These are phyloP conservation scores for Tuber indicum DNA, from an alignment of 495 filamentous ascomycete genomes.

Conservation along the genomic window DNA sequence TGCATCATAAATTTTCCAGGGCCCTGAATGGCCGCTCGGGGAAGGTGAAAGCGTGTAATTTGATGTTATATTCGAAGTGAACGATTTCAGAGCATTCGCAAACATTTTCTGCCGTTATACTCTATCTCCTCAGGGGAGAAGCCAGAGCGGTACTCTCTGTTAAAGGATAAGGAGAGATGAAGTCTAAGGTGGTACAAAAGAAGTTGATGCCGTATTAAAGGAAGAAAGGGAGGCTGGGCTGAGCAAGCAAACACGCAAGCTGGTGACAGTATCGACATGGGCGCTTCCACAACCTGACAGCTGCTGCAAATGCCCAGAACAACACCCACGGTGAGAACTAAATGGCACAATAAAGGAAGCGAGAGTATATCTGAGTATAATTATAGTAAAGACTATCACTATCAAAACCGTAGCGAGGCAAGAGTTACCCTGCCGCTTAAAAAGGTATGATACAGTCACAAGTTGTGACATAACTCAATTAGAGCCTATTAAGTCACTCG, in stretches of 20 bases:
- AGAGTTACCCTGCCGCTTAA: not conserved
- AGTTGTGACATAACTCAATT: too few relatives aligned
- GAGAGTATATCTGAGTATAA: not conserved
- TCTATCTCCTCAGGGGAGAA: not conserved
- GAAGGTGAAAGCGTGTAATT: constrained; percentile 75
- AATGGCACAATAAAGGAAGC: not conserved
- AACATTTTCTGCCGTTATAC: constrained; percentile 56
- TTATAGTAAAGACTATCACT: not conserved
- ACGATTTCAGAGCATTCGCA: constrained; percentile 81
- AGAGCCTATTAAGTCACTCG: too few relatives aligned
- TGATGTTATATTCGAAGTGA: constrained; percentile 80
- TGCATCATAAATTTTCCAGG: constrained; percentile 95
- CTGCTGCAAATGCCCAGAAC: not conserved
- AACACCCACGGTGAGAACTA: not conserved
- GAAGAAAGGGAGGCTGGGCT: constrained; percentile 2
- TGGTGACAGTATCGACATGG: not conserved
- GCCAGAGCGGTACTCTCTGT: not conserved
- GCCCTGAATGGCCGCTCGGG: constrained; percentile 66
- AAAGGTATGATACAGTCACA: not conserved
- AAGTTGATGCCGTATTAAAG: not conserved
- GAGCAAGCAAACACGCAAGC: not conserved
- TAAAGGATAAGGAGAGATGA: not conserved
- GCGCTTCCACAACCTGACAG: not conserved
- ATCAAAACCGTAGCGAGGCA: not conserved
- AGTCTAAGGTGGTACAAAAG: not conserved